These are phyloP conservation scores for Pythium guiyangense DNA, from an alignment of 352 stramenopile genomes.

Conservation along the genomic window DNA sequence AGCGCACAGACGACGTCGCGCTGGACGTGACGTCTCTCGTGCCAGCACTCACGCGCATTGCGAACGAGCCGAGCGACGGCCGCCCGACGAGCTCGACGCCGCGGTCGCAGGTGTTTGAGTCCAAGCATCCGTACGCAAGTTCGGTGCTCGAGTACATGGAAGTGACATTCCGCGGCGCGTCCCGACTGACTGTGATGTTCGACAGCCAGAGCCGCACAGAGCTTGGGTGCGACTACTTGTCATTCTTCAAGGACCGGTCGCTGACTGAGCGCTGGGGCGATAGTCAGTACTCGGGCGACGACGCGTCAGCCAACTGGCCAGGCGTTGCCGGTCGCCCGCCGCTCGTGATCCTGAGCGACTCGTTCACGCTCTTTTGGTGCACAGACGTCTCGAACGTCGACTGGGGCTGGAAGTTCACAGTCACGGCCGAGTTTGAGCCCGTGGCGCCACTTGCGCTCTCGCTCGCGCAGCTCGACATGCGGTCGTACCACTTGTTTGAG, in stretches of 20 bases:
- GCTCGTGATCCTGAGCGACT: slow-evolving; percentile 70
- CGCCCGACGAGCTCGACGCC: slow-evolving; percentile 42
- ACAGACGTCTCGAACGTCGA: slow-evolving; percentile 86
- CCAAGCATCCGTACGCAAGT: slow-evolving; percentile 81
- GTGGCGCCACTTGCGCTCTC: slow-evolving; percentile 37
- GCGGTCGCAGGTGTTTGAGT: slow-evolving; percentile 73
- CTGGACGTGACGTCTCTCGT: slow-evolving; percentile 21
- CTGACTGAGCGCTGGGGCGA: slow-evolving; percentile 58
- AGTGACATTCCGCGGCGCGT: slow-evolving; percentile 68
- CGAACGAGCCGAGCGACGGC: slow-evolving; percentile 36
- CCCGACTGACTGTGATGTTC: slow-evolving; percentile 64
- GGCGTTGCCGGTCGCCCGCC: slow-evolving; percentile 49
- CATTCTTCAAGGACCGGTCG: slow-evolving; percentile 82
- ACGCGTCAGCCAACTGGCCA: slow-evolving; percentile 77
- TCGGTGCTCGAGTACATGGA: slow-evolving; percentile 78
- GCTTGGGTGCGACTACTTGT: slow-evolving; percentile 73
- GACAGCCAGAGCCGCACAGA: slow-evolving; percentile 63
- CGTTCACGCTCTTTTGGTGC: slow-evolving; percentile 84
- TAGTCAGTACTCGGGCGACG: slow-evolving; percentile 60
- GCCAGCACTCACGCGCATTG: slow-evolving; percentile 32
- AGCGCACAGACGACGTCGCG: slow-evolving; percentile 9
- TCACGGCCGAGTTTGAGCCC: slow-evolving; percentile 53
- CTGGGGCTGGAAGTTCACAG: slow-evolving; percentile 85
- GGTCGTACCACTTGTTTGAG: slow-evolving; percentile 60
- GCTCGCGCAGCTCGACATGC: slow-evolving; percentile 53